A percentile compares a stretch with the other conserved stretches of the same genome.
These are phyloP conservation scores for Stagonosporopsis vannaccii DNA, from an alignment of 2,329 filamentous ascomycete genomes.

Conservation along the genomic window DNA sequence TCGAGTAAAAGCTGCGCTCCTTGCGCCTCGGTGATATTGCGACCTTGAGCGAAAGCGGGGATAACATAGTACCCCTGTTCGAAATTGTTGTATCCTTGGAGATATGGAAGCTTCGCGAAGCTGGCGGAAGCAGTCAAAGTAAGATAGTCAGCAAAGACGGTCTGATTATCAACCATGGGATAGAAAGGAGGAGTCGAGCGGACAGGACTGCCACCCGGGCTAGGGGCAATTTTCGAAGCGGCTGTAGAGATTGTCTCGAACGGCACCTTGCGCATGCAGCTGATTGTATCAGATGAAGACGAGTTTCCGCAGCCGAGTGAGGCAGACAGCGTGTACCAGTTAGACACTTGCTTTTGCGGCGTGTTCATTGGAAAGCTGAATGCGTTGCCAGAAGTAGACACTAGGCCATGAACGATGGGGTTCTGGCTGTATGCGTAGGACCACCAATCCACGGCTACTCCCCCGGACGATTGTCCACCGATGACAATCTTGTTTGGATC, in stretches of 20 bases:
- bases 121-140: slow-evolving; percentile 17
- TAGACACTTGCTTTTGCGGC: slow-evolving; percentile 16
- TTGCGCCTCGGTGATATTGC: slow-evolving; percentile 26
- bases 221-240: slow-evolving; percentile 21
- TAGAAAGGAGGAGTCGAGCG: slow-evolving; percentile 27
- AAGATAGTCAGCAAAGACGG: slow-evolving; percentile 31
- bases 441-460: slow-evolving; percentile 54
- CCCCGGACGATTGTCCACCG: slow-evolving; percentile 59
- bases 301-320: slow-evolving; percentile 22
- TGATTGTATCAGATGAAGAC: slow-evolving; percentile 12
- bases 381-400: slow-evolving; percentile 45
- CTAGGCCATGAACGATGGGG: slow-evolving; percentile 57
- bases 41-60: slow-evolving; percentile 25
- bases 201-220: slow-evolving; percentile 27
- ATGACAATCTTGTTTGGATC: slow-evolving; percentile 53
- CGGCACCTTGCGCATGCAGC: slow-evolving; percentile 29
- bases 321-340: slow-evolving; percentile 27
- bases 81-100: slow-evolving; percentile 30
- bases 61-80: slow-evolving; percentile 33
- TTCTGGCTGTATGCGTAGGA: slow-evolving; percentile 55
- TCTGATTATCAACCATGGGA: slow-evolving; percentile 27
- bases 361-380: slow-evolving; percentile 30
- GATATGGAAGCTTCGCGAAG: slow-evolving; percentile 26
- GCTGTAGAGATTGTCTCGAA: slow-evolving; percentile 19
- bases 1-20: slow-evolving; percentile 21